Evolutionary conservation across 495 filamentous ascomycete genomes (phyloP), one percentile per base, ranked within the genome.

Genomic region (Aspergillus panamensis): DNA sequence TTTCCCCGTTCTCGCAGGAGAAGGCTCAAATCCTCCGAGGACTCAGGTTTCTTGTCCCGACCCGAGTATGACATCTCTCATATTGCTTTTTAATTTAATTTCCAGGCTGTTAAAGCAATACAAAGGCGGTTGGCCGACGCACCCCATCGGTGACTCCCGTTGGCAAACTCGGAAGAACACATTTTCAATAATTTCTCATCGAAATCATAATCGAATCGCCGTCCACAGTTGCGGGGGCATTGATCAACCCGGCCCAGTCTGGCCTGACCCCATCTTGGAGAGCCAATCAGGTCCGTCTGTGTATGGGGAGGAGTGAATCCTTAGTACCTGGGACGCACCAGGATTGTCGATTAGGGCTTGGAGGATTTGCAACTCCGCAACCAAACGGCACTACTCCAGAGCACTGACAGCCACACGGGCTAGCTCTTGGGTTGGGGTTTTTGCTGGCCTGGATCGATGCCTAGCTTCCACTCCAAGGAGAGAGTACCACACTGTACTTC

Each of bases 301-400:
- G 59, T 53, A 61, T 33, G 53, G 54, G 43, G 53, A 52, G 48
- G 53, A 37, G 25, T 25, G 25, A 6, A 30, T 30, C 49, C 40
- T 52, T 55, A 39, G 48, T 25, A 5, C 25, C 25, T 25, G 5
- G 25, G 25, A 25, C 25, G 25, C 2, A 25, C 35, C 10, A 39
- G 35, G 43, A 50, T 52, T 32, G 48, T 53, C 59, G 40, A 57
- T 40, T 53, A 57, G 42, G 53, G 39, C 53, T 53, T 33, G 43
- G 59, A 53, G 59, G 48, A 57, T 61, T 61, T 40, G 43, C 48
- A 53, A 51, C 48, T 52, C 59, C 45, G 48, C 40, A 52, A 51
- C 59, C 59, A 61, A 61, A 61, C 59, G 59, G 59, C 53, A 57
- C 48, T 49, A 51, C 59, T 61, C 59, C 59, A 47, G 53, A 53